Conservation (phyloP, 2,329 filamentous ascomycete genomes). For the Dryadomyces sulphureus region DNA sequence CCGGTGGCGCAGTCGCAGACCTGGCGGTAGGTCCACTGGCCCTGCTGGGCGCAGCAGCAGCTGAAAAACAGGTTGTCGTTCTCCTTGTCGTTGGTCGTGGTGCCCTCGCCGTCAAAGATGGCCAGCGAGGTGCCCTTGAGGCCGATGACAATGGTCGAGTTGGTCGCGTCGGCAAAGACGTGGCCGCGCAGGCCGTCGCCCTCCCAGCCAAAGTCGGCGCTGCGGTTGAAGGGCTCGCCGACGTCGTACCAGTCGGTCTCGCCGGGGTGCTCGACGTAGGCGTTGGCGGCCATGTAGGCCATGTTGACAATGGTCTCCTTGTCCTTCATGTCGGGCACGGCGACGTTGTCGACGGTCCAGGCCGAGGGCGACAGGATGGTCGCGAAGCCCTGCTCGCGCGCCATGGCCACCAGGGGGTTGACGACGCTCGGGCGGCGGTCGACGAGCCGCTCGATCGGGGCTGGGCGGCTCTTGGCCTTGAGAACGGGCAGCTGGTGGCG, state of each 20-base stretch:
- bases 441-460: conserved; percentile 64
- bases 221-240: conserved; percentile 66
- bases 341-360: conserved; percentile 70
- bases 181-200: conserved; percentile 79
- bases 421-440: conserved; percentile 66
- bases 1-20: conserved; percentile 85
- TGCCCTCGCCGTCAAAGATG: conserved; percentile 91
- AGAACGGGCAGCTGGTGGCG: conserved; percentile 37
- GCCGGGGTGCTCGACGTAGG: conserved; percentile 63
- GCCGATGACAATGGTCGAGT: conserved; percentile 79
- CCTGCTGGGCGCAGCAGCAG: conserved; percentile 91
- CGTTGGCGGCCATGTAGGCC: conserved; percentile 78
- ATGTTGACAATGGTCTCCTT: conserved; percentile 72
- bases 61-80: conserved; percentile 98
- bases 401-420: conserved; percentile 61
- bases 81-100: conserved; percentile 91
- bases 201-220: conserved; percentile 85
- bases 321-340: conserved; percentile 70
- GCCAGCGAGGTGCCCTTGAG: conserved; percentile 84
- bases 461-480: conserved; percentile 45
- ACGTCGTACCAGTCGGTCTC: conserved; percentile 75
- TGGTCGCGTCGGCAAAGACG: conserved; percentile 74
- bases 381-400: conserved; percentile 52
- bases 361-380: conserved; percentile 55
- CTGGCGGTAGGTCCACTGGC: conserved; percentile 76